Evolutionary conservation across 768 basidiomycete species (phyloP).

Genomic region (Paxillus involutus): DNA sequence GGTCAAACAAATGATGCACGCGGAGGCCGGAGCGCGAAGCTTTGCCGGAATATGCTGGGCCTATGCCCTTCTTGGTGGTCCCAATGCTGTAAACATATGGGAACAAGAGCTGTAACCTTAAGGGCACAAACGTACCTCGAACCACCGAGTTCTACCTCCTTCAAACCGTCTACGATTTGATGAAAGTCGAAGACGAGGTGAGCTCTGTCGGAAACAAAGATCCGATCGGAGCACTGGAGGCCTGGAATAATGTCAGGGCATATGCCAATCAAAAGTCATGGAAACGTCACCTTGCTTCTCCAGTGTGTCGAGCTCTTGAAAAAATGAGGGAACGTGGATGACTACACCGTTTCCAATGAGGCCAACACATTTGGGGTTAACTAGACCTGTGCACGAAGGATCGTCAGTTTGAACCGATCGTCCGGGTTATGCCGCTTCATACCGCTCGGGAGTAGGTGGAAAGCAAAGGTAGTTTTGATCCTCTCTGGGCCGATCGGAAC

Average conservation of each 20-base stretch:
- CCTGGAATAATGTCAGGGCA: conserved; percentile 45
- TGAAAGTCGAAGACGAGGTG: conserved; percentile 99
- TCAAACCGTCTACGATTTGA: conserved; percentile 98
- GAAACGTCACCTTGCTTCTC: conserved; percentile 68
- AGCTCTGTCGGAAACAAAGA: conserved; percentile 94
- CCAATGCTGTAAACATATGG: conserved; percentile 65
- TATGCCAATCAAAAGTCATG: background rate
- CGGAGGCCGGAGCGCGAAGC: conserved; percentile 94
- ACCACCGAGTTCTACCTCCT: conserved; percentile 95
- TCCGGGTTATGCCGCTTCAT: conserved; percentile 5
- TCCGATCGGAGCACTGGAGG: conserved; percentile 76
- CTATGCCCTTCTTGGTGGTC: conserved; percentile 97
- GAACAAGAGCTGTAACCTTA: background rate
- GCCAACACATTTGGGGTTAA: conserved; percentile 83
- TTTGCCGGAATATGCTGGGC: conserved; percentile 97
- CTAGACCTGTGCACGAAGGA: conserved; percentile 54
- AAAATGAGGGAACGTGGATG: conserved; percentile 93
- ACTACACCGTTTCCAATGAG: conserved; percentile 96
- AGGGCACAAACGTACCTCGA: conserved; percentile 50
- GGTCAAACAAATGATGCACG: conserved; percentile 94
- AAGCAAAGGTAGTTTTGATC: conserved; percentile 84
- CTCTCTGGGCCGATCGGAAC: conserved; percentile 68
- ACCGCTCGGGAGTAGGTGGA: conserved; percentile 96
- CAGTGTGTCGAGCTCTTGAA: conserved; percentile 85
- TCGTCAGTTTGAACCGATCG: background rate